A percentile compares a stretch with the other conserved stretches of the same genome.
phyloP scores from a whole-genome alignment of 2,329 filamentous ascomycete species.

The Aspergillus sp. region DNA sequence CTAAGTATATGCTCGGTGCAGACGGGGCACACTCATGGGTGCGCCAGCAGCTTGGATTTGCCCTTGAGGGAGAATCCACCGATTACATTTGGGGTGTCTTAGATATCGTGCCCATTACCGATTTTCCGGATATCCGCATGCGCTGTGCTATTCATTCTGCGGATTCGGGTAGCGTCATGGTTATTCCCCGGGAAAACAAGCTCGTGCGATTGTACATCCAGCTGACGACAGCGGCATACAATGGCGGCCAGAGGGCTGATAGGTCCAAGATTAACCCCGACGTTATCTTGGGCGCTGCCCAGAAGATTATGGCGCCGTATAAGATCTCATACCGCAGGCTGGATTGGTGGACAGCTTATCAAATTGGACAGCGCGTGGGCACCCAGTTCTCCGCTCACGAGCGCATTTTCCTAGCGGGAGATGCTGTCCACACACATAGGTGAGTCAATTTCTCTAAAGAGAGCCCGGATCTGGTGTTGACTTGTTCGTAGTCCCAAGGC shows the following conservation, averaged over 20 bases:
- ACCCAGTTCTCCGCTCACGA: constrained; percentile 56
- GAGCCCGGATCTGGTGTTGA: too few species aligned
- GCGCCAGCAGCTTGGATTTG: constrained; percentile 55
- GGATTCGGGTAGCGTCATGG: constrained; percentile 59
- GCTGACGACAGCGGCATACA: constrained; percentile 49
- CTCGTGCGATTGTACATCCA: constrained; percentile 67
- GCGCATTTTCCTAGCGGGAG: constrained; percentile 69
- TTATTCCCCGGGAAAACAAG: constrained; percentile 64
- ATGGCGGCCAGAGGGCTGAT: constrained; percentile 52
- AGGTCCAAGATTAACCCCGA: constrained; percentile 64
- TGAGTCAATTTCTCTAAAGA: too few species aligned
- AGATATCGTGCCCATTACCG: constrained; percentile 53
- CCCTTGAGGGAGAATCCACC: constrained; percentile 54
- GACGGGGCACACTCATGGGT: constrained; percentile 68
- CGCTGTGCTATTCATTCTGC: constrained; percentile 60
- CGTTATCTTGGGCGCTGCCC: constrained; percentile 61
- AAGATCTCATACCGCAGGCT: constrained; percentile 63
- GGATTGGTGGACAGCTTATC: constrained; percentile 68
- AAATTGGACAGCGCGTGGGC: constrained; percentile 66
- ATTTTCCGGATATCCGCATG: constrained; percentile 61
- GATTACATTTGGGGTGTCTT: constrained; percentile 43
- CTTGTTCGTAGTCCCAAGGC: constrained; percentile 20
- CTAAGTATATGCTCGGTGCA: constrained; percentile 65
- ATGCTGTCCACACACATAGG: constrained; percentile 58
- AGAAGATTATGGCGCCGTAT: constrained; percentile 67